Evolutionary conservation across 2,329 filamentous ascomycete genomes (phyloP).

Genomic region (Alternaria sp.): DNA sequence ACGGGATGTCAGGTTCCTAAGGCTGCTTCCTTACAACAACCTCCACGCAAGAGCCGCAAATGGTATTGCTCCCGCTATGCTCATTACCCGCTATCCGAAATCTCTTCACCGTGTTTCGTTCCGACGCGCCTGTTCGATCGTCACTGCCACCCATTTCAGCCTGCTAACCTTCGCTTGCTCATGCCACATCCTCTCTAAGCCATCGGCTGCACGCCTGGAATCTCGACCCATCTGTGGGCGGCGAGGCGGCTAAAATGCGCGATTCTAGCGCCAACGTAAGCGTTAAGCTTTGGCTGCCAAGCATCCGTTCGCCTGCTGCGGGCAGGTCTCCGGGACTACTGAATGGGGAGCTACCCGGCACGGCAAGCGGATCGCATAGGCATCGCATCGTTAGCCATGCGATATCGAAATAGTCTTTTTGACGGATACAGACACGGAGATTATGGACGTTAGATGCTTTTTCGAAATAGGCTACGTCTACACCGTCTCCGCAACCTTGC

Average conservation of each 20-base stretch:
- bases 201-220: conserved; percentile 14
- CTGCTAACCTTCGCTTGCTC: background rate
- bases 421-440: background rate
- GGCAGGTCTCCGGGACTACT: conserved; percentile 11
- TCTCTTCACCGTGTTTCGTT: conserved; percentile 8
- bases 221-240: conserved; percentile 18
- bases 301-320: conserved; percentile 1
- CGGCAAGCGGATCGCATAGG: conserved; percentile 8
- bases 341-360: conserved; percentile 7
- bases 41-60: background rate
- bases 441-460: background rate
- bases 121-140: conserved; percentile 9
- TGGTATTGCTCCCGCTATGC: conserved; percentile 1
- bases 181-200: background rate
- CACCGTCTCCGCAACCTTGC: background rate
- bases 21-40: background rate
- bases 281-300: conserved; percentile 20
- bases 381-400: conserved; percentile 9
- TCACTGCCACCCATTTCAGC: background rate
- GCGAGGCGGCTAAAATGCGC: conserved; percentile 16
- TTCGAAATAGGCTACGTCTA: background rate
- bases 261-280: background rate
- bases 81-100: conserved; percentile 8
- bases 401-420: conserved; percentile 1
- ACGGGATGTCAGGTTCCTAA: background rate